Evolutionary conservation across 495 filamentous ascomycete species (phyloP), one percentile per base, ranked within the genome.

Genomic region (Eremomyces bilateralis): DNA sequence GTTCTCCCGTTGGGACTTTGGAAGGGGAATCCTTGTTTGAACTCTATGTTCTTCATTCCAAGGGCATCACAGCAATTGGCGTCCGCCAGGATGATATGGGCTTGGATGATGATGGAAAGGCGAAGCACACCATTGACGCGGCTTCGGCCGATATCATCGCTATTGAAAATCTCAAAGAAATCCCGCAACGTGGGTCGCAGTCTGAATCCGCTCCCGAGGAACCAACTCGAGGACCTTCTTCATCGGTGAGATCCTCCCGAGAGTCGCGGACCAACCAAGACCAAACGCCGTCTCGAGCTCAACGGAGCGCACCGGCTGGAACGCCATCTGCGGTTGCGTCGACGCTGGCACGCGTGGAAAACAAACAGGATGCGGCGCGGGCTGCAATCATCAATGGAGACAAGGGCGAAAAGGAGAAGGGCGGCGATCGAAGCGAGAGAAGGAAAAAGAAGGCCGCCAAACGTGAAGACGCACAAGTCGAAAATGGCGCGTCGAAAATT

Each of bases 1-100:
- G 68, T 4, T 59, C 59, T n/a, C 53, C 51, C 31, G 55, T 61
- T n/a, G 57, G 55, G 20, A 63, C 69, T 15, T 65, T 69, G 12
- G 62, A 65, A 18, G 69, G 76, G 15, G 69, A 63, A 13, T 50
- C 60, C 2, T 49, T 92, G 32, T 94, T 95, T 44, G 90, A 95
- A 59, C 67, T 99, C 4, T 99, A 95, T 53, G 77, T 80, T 15
- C 90, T 92, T 74, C 84, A 99, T 53, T 91, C 88, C 4, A 88
- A 80, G 52, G 90, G 90, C 40, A 82, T 94, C 28, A 82, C 80
- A 1, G 81, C 76, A 46, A 44, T 94, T 20, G 72, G 65, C 46
- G 68, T 99, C 45, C 84, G 74, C 51, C 76, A 79, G 51, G 68
- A 73, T 31, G 84, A 94, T 53, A 57, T 99, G 35, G 88, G 90